Percentiles rank a stretch among this genome's conserved stretches.
Conservation (phyloP, 176 grass and related monocot species). For the Tillandsia leiboldiana region DNA sequence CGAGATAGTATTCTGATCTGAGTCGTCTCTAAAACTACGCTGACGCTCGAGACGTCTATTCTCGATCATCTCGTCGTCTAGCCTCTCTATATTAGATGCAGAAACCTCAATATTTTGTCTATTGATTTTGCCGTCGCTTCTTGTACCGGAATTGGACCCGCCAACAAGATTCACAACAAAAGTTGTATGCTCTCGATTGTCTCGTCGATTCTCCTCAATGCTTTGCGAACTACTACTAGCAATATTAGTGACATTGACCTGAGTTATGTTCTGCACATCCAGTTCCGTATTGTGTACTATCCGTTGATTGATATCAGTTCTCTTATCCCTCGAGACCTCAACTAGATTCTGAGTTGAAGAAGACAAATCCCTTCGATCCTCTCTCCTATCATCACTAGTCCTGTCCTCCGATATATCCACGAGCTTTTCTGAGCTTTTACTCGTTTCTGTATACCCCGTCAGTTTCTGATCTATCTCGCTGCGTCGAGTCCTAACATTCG, state of each 20-base stretch:
- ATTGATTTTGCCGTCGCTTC: slow-evolving; percentile 15
- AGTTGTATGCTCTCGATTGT: slow-evolving; percentile 8
- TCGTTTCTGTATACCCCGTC: slow-evolving; percentile 16
- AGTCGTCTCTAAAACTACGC: slow-evolving; percentile 28
- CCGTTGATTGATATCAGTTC: slow-evolving; percentile 44
- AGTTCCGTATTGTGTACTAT: slow-evolving; percentile 42
- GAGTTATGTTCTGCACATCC: slow-evolving; percentile 42
- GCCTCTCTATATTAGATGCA: slow-evolving; percentile 14
- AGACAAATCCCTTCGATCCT: slow-evolving; percentile 22
- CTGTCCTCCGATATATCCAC: slow-evolving; percentile 27
- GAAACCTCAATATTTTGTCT: slow-evolving; percentile 9
- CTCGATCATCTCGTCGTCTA: slow-evolving; percentile 18
- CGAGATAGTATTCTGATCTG: slow-evolving; percentile 17
- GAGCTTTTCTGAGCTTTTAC: slow-evolving; percentile 10
- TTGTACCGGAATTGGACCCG: slow-evolving; percentile 1
- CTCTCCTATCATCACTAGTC: slow-evolving; percentile 21
- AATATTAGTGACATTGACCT: slow-evolving; percentile 36
- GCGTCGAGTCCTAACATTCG: too few relatives aligned
- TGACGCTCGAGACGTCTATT: slow-evolving; percentile 8
- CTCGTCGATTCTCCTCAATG: slow-evolving; percentile 6
- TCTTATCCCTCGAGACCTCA: slow-evolving; percentile 44
- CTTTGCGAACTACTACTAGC: slow-evolving; percentile 26
- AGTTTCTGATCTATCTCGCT: slow-evolving; percentile 35
- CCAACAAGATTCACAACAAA: slow-evolving; percentile 22
- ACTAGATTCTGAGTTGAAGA: slow-evolving; percentile 27